A percentile compares a stretch with the other conserved stretches of the same genome.
phyloP scores from a whole-genome alignment of 192 early-diverging fungal species.

The Mortierella claussenii region DNA sequence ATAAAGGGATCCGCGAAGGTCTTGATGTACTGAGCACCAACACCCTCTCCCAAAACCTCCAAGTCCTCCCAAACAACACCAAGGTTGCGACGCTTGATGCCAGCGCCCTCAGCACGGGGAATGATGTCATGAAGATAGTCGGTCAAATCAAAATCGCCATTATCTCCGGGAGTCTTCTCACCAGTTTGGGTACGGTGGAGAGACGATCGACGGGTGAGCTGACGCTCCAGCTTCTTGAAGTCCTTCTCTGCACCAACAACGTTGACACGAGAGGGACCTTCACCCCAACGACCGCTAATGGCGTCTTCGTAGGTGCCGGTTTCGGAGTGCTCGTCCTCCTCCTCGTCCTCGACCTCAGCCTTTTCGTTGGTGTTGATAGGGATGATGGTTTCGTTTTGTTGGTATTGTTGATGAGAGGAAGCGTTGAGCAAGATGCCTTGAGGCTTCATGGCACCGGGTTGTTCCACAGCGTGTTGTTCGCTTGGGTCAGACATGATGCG shows the following conservation, averaged over 20 bases:
- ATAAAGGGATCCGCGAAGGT: slow-evolving; percentile 49
- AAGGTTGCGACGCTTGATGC: slow-evolving; percentile 58
- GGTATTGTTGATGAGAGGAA: not conserved
- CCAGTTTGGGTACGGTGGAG: slow-evolving; percentile 35
- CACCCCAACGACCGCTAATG: slow-evolving; percentile 45
- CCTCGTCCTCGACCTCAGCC: slow-evolving; percentile 15
- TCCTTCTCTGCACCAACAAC: slow-evolving; percentile 36
- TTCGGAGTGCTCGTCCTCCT: slow-evolving; percentile 17
- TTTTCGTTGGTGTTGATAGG: slow-evolving; percentile 21
- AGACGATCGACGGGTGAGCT: slow-evolving; percentile 34
- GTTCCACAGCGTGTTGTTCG: slow-evolving; percentile 14
- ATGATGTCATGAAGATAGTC: slow-evolving; percentile 54
- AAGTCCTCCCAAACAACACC: slow-evolving; percentile 59
- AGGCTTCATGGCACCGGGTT: slow-evolving; percentile 7
- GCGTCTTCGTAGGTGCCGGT: slow-evolving; percentile 45
- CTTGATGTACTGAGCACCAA: slow-evolving; percentile 50
- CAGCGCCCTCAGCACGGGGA: slow-evolving; percentile 51
- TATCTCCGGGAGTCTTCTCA: slow-evolving; percentile 30
- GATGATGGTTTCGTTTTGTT: slow-evolving; percentile 22
- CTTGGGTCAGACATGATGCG: slow-evolving; percentile 33
- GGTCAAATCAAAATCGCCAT: slow-evolving; percentile 58
- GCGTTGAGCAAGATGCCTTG: slow-evolving; percentile 26
- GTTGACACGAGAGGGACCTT: slow-evolving; percentile 45
- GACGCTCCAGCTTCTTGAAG: slow-evolving; percentile 49
- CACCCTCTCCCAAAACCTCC: slow-evolving; percentile 47